phyloP scores from a whole-genome alignment of 768 basidiomycete species.

The Pleurotus giganteus region DNA sequence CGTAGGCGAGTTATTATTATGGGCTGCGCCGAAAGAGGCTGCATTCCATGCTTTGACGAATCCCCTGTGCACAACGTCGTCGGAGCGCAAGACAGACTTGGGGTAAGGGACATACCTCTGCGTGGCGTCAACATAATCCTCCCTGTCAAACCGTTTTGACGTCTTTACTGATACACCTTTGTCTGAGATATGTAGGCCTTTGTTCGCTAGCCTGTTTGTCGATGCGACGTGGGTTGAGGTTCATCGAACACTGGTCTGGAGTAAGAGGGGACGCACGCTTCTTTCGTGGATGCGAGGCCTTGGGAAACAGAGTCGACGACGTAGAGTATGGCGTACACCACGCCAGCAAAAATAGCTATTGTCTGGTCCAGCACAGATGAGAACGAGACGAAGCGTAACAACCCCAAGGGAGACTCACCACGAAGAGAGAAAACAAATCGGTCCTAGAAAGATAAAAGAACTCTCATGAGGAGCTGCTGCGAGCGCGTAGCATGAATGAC shows the following conservation, averaged over 20 bases:
- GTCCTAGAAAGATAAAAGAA: conserved; percentile 32
- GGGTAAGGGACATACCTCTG: conserved; percentile 49
- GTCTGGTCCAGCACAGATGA: conserved; percentile 35
- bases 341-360: conserved; percentile 41
- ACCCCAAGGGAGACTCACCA: conserved; percentile 29
- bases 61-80: conserved; percentile 32
- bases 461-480: too few species aligned
- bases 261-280: conserved; percentile 40
- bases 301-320: conserved; percentile 37
- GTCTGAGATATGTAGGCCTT: conserved; percentile 56
- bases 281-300: conserved; percentile 47
- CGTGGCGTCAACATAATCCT: conserved; percentile 70
- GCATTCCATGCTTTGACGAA: conserved; percentile 51
- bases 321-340: conserved; percentile 41
- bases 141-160: conserved; percentile 51
- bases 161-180: conserved; percentile 69
- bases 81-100: background rate
- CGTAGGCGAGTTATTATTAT: conserved; percentile 6
- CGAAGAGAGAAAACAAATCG: conserved; percentile 39
- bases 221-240: background rate
- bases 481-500: too few species aligned
- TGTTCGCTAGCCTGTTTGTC: conserved; percentile 46
- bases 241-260: background rate
- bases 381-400: background rate
- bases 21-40: conserved; percentile 37